Conservation (phyloP, 768 basidiomycete species). For the Termitomyces sp. region DNA sequence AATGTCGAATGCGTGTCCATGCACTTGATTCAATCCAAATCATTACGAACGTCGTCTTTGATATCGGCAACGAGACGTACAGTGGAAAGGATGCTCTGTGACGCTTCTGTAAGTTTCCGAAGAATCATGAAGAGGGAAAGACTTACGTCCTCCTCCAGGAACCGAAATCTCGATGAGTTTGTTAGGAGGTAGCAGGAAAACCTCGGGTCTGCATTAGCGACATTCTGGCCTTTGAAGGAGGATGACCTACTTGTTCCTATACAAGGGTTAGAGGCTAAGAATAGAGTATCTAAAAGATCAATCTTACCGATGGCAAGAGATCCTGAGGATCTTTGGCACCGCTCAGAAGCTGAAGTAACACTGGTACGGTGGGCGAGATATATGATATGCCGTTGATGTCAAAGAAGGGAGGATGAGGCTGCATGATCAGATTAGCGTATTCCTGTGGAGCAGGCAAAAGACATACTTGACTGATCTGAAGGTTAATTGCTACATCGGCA, state of each 20-base stretch:
- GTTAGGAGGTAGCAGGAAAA: slow-evolving; percentile 2
- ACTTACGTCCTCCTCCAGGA: slow-evolving; percentile 32
- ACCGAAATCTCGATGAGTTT: slow-evolving; percentile 21
- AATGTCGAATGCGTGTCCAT: slow-evolving; percentile 31
- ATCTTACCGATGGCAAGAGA: slow-evolving; percentile 36
- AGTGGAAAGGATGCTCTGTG: slow-evolving; percentile 29
- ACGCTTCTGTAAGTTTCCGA: neutral
- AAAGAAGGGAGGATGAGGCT: slow-evolving; percentile 31
- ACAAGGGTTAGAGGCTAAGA: neutral
- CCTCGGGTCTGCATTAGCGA: neutral
- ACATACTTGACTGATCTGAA: slow-evolving; percentile 1
- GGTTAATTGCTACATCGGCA: slow-evolving; percentile 11
- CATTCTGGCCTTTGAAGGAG: too few relatives aligned
- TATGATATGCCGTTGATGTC: slow-evolving; percentile 34
- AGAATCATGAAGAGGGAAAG: neutral
- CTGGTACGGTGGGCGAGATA: slow-evolving; percentile 40
- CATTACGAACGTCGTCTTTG: neutral
- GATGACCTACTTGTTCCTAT: slow-evolving; percentile 14
- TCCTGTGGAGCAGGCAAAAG: neutral
- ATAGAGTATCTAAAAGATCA: neutral
- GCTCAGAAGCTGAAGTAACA: slow-evolving; percentile 53
- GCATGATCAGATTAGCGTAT: neutral
- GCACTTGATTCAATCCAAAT: slow-evolving; percentile 17
- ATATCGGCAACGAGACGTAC: slow-evolving; percentile 12
- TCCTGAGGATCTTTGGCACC: slow-evolving; percentile 40